Percentiles rank a stretch among this genome's conserved stretches.
These are phyloP conservation scores for Nevesoporus exiguus DNA, from an alignment of 768 basidiomycete species.

Conservation along the genomic window DNA sequence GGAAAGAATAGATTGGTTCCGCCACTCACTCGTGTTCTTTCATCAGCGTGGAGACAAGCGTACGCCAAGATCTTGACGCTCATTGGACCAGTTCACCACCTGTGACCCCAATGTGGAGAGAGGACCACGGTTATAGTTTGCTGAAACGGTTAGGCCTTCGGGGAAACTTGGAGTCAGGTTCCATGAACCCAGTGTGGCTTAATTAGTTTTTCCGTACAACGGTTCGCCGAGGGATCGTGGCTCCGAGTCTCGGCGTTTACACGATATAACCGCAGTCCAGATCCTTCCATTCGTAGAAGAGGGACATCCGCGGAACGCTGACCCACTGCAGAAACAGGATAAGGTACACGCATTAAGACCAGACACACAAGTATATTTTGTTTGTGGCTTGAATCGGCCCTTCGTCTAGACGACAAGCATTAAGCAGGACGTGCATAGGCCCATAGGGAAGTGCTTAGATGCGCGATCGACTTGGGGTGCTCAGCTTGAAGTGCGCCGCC, in stretches of 20 bases:
- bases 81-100: too few species aligned
- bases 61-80: too few species aligned
- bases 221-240: neutral
- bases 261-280: neutral
- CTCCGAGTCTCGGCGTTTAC: neutral
- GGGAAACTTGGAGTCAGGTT: neutral
- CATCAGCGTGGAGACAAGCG: too few species aligned
- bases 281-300: neutral
- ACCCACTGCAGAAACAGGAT: neutral
- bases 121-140: too few species aligned
- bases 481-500: neutral
- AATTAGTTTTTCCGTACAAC: neutral
- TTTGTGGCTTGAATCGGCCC: neutral
- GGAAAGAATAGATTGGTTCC: too few species aligned
- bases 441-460: neutral
- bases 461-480: neutral
- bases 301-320: neutral
- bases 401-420: neutral
- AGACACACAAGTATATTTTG: neutral
- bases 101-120: too few species aligned
- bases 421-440: neutral
- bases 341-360: neutral
- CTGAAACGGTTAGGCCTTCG: too few species aligned
- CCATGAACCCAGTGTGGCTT: neutral
- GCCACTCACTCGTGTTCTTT: too few species aligned